Base-by-base conservation (phyloP, 1,284 basidiomycete genomes). In the Lentinula novae-zelandiae region DNA sequence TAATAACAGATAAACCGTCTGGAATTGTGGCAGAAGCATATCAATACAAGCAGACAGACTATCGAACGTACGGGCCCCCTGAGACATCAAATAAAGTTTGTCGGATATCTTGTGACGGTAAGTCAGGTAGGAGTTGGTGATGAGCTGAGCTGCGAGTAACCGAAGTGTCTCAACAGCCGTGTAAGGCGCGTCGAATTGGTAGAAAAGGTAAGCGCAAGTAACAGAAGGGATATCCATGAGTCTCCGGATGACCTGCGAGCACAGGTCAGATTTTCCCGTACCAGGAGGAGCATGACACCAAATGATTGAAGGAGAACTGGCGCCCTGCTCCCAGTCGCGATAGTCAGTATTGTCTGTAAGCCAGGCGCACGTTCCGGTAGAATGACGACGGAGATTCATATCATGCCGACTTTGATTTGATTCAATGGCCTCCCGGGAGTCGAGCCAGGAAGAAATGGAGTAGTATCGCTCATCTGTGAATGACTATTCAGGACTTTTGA, bases 81-180 rank as follows among this genome's bases (percentile, higher is more conserved):
- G 67, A 5, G 62, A 58, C 50, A 62, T 46, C 1, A 36, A 7
- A 49, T 42, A 63, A 36, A 69, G 53, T 2, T 66, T 62, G 12
- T 67, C 62, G 17, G 60, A 17, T 36, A 69, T 55, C 3, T 22
- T 6, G 39, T 61, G 60, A 3, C 20, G 17, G 27, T 44, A 54
- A 1, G 46, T 49, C 60, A 63, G 66, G 54, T 67, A 60, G 5
- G 42, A 44, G 42, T 38, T 20, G 66, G 62, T 31, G 67, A 63
- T 1, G 17, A 69, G 62, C 48, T 65, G 65, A n/a, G 50, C 51
- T n/a, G 67, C 65, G 27, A 69, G 57, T n/a, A 69, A 20, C 0
- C 64, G 61, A 10, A 68, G 59, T 7, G 58, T 63, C 48, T 66
- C 68, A 1, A 57, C 57, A 3, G 61, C 54, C 15, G 39, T 52